Conservation (phyloP, 306 rosid species). For the Fragaria vesca region DNA sequence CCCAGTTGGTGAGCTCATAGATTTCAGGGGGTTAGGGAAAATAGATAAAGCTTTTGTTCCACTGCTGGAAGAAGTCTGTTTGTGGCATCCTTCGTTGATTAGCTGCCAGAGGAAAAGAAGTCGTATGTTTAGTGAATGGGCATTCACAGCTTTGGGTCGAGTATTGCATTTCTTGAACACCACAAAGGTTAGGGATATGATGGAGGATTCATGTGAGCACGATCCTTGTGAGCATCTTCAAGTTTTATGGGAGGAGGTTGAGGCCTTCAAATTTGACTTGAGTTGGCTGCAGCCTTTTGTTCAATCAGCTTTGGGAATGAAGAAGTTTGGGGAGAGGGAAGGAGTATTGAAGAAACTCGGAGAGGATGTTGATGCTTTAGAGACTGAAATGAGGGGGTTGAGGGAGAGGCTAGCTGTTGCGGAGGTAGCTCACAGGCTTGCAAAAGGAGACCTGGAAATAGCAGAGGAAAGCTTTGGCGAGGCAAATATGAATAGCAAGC, state of each 20-base stretch:
- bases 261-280: constrained; percentile 3
- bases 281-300: constrained; percentile 6
- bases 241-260: constrained; percentile 14
- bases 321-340: constrained; percentile 4
- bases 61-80: constrained; percentile 13
- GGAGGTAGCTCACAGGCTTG: background rate
- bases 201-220: background rate
- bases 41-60: background rate
- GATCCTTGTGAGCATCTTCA: constrained; percentile 2
- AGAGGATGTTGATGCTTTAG: constrained; percentile 11
- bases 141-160: constrained; percentile 18
- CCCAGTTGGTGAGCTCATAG: background rate
- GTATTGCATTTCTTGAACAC: constrained; percentile 8
- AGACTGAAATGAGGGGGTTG: constrained; percentile 3
- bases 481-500: constrained; percentile 8
- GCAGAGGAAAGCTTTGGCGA: background rate
- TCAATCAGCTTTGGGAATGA: constrained; percentile 12
- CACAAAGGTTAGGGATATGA: constrained; percentile 9
- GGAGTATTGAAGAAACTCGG: background rate
- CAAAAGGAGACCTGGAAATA: background rate
- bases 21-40: constrained; percentile 9
- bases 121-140: constrained; percentile 8
- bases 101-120: constrained; percentile 6
- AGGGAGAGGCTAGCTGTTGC: constrained; percentile 4
- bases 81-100: constrained; percentile 8